phyloP scores from a whole-genome alignment of 345 rosid species.

The Eucalyptus marginata region DNA sequence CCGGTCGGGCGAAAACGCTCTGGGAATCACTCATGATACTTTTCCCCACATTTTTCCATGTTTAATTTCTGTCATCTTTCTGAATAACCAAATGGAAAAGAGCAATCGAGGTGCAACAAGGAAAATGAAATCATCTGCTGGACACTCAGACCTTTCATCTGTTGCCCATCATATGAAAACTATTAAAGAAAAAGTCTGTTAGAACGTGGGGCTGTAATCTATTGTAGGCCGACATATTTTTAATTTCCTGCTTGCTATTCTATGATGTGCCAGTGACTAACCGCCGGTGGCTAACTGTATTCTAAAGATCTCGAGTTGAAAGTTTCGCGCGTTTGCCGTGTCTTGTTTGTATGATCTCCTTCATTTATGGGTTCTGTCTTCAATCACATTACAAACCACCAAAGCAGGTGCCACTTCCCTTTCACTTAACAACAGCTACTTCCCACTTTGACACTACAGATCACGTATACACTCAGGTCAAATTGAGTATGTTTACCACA shows the following conservation, averaged over 20 bases:
- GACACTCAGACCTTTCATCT: not conserved
- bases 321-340: not conserved
- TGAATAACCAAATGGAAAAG: not conserved
- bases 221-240: not conserved
- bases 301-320: not conserved
- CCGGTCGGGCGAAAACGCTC: not conserved
- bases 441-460: not conserved
- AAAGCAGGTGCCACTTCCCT: not conserved
- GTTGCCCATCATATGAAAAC: not conserved
- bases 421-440: not conserved
- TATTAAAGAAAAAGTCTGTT: not conserved
- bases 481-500: not conserved
- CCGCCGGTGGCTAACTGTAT: not conserved
- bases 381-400: not conserved
- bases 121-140: not conserved
- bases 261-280: not conserved
- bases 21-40: not conserved
- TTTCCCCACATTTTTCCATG: not conserved
- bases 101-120: not conserved
- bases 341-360: not conserved
- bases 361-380: not conserved
- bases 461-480: not conserved
- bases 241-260: not conserved
- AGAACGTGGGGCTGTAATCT: not conserved
- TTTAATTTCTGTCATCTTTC: not conserved